Conservation (phyloP, 2,329 filamentous ascomycete species). For the Ophiosphaerella korrae region DNA sequence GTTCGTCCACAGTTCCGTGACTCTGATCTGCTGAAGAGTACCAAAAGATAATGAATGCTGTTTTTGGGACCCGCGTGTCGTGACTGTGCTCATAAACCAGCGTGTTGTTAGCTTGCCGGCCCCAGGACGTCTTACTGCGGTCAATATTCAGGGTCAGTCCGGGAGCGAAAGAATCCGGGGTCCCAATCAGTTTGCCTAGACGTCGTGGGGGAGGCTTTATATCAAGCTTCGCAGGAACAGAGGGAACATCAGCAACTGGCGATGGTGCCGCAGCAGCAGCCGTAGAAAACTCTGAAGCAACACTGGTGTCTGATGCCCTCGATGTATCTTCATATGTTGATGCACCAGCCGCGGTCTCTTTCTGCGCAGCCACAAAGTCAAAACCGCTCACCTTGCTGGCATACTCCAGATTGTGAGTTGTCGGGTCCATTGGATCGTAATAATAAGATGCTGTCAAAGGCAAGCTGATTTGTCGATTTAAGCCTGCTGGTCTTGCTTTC, state of each 20-base stretch:
- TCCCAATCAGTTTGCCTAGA: slow-evolving; percentile 70
- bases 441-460: slow-evolving; percentile 52
- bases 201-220: slow-evolving; percentile 49
- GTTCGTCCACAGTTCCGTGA: slow-evolving; percentile 61
- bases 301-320: slow-evolving; percentile 27
- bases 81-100: slow-evolving; percentile 64
- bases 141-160: slow-evolving; percentile 68
- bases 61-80: slow-evolving; percentile 79
- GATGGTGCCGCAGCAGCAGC: slow-evolving; percentile 19
- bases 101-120: slow-evolving; percentile 72
- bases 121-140: slow-evolving; percentile 75
- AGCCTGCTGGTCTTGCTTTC: slow-evolving; percentile 37
- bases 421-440: slow-evolving; percentile 50
- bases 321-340: slow-evolving; percentile 38
- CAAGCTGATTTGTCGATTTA: slow-evolving; percentile 52
- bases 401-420: slow-evolving; percentile 54
- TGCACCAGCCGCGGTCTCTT: slow-evolving; percentile 20
- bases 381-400: slow-evolving; percentile 52
- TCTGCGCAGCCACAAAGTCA: slow-evolving; percentile 44
- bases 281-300: slow-evolving; percentile 16
- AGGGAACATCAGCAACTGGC: slow-evolving; percentile 24
- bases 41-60: slow-evolving; percentile 73
- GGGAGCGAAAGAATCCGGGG: slow-evolving; percentile 67
- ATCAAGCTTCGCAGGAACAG: slow-evolving; percentile 29
- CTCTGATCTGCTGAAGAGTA: slow-evolving; percentile 68